Evolutionary conservation across 345 rosid species (phyloP).

Genomic region (Pistacia integerrima): DNA sequence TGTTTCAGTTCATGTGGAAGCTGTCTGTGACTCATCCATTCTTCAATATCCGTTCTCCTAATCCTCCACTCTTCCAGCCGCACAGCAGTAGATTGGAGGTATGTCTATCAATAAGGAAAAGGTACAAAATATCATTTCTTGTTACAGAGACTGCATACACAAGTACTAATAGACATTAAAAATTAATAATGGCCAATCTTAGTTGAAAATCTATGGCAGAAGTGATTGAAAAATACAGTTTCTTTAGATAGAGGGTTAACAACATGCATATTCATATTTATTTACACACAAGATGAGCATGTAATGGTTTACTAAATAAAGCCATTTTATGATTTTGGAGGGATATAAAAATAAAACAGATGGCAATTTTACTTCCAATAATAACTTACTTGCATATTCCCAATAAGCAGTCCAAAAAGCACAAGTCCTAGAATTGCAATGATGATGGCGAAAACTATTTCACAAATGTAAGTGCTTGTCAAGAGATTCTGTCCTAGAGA

Average conservation of each 20-base stretch:
- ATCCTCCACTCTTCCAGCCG: constrained; percentile 63
- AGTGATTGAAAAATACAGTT: not conserved
- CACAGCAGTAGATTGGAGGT: constrained; percentile 51
- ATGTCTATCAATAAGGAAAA: constrained; percentile 34
- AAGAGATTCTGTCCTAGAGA: constrained; percentile 53
- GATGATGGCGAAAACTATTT: constrained; percentile 42
- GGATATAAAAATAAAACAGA: no score
- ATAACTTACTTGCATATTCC: constrained; percentile 56
- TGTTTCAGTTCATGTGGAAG: constrained; percentile 47
- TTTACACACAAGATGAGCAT: no score
- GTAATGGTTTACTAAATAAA: no score
- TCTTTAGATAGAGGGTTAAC: not conserved
- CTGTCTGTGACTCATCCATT: constrained; percentile 70
- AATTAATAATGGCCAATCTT: not conserved
- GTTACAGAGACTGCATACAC: not conserved
- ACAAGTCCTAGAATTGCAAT: constrained; percentile 41
- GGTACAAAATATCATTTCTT: not conserved
- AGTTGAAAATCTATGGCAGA: not conserved
- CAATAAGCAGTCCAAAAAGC: constrained; percentile 54
- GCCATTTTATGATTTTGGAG: no score
- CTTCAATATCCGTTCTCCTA: constrained; percentile 53
- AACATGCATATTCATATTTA: not conserved
- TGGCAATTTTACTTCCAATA: no score
- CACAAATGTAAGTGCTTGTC: constrained; percentile 45
- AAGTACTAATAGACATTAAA: not conserved